Evolutionary conservation across 2,329 filamentous ascomycete genomes (phyloP).

Genomic region (Kalaharituber pfeilii): DNA sequence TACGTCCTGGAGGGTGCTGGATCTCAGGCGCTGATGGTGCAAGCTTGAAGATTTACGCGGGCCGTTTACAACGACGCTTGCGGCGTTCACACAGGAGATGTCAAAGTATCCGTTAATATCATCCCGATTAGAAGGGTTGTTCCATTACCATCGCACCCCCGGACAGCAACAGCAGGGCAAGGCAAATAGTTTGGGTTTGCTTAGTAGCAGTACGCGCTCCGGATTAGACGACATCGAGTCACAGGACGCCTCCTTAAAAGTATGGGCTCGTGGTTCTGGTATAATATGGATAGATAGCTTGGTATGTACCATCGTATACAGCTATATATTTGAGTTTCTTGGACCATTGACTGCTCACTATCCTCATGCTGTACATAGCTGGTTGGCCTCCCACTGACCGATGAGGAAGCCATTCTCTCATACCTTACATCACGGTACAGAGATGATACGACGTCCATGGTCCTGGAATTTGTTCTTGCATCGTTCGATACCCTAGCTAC

Average conservation of each 20-base stretch:
- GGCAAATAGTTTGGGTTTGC: background rate
- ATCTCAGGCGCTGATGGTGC: background rate
- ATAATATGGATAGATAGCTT: background rate
- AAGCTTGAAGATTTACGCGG: background rate
- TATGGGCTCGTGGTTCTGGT: background rate
- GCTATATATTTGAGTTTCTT: no score
- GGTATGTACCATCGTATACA: no score
- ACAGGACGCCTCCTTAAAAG: background rate
- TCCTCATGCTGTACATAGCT: conserved; percentile 38
- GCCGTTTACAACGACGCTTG: background rate
- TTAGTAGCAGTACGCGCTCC: no score
- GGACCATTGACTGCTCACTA: background rate
- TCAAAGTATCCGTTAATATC: background rate
- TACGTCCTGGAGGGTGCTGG: no score
- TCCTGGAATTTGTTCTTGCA: conserved; percentile 68
- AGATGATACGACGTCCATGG: conserved; percentile 54
- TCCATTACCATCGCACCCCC: background rate
- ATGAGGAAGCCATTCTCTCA: conserved; percentile 34
- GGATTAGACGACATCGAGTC: background rate
- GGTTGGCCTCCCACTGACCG: conserved; percentile 62
- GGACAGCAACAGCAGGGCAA: background rate
- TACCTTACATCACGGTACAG: background rate
- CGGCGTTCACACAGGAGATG: background rate
- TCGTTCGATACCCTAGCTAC: conserved; percentile 84
- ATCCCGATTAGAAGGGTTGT: background rate